A percentile compares a stretch with the other conserved stretches of the same genome.
Conservation (phyloP, 2,329 filamentous ascomycete species). For the Paecilomyces sp. region DNA sequence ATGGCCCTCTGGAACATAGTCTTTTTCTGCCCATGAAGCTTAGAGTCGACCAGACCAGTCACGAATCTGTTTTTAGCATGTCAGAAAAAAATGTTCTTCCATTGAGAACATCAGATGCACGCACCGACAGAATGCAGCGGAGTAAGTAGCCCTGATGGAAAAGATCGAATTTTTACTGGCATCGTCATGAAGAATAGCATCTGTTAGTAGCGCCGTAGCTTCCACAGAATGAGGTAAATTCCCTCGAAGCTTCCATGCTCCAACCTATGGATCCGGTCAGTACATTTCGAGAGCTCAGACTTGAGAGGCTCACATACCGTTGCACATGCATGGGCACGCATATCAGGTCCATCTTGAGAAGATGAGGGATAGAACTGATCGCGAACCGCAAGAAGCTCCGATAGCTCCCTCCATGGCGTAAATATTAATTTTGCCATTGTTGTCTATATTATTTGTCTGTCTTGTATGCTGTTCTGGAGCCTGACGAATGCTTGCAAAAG, state of each 20-base stretch:
- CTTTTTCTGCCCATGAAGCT: slow-evolving; percentile 31
- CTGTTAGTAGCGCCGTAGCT: slow-evolving; percentile 38
- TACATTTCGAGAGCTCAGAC: neutral
- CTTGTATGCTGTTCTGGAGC: neutral
- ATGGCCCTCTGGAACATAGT: slow-evolving; percentile 40
- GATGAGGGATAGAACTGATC: slow-evolving; percentile 32
- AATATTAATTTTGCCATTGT: slow-evolving; percentile 34
- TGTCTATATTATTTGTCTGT: neutral
- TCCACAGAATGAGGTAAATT: slow-evolving; percentile 41
- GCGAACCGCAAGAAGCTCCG: slow-evolving; percentile 30
- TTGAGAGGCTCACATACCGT: slow-evolving; percentile 23
- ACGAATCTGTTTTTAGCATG: slow-evolving; percentile 28
- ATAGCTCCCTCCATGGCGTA: slow-evolving; percentile 34
- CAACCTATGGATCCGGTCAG: slow-evolving; percentile 23
- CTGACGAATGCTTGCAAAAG: neutral
- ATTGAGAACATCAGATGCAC: slow-evolving; percentile 6
- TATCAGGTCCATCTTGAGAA: slow-evolving; percentile 24
- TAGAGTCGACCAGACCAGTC: slow-evolving; percentile 38
- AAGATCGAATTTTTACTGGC: slow-evolving; percentile 34
- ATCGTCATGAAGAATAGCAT: slow-evolving; percentile 40
- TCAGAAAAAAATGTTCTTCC: neutral
- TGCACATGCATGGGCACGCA: slow-evolving; percentile 32
- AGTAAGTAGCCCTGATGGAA: slow-evolving; percentile 38
- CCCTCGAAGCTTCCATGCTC: slow-evolving; percentile 37
- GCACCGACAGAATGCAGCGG: slow-evolving; percentile 39